phyloP scores from a whole-genome alignment of 257 asterid genomes.

The Penstemon davidsonii region DNA sequence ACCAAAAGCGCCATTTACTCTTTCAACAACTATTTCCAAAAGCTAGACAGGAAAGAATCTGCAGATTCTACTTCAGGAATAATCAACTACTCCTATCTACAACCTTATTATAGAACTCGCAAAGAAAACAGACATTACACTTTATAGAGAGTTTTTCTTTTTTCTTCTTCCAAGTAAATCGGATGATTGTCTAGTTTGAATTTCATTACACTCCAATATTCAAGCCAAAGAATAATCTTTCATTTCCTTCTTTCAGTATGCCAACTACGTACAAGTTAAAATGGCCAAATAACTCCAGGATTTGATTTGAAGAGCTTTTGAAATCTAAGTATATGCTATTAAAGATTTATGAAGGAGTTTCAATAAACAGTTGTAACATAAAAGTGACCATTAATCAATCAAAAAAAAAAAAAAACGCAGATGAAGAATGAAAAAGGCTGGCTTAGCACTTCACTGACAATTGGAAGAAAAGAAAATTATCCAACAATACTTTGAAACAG shows the following conservation, averaged over 20 bases:
- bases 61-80: not conserved
- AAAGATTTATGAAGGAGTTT: too few relatives aligned
- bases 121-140: not conserved
- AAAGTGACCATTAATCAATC: not conserved
- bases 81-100: not conserved
- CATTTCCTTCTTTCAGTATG: too few relatives aligned
- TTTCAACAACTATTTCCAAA: not conserved
- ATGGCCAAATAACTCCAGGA: not conserved
- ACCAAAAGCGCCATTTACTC: too few relatives aligned
- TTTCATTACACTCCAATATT: too few relatives aligned
- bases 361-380: too few relatives aligned
- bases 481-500: conserved; percentile 31
- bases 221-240: too few relatives aligned
- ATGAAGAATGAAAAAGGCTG: conserved; percentile 5
- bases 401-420: not conserved
- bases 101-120: too few relatives aligned
- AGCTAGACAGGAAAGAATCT: not conserved
- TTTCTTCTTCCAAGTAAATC: not conserved
- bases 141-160: too few relatives aligned
- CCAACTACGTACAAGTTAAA: not conserved
- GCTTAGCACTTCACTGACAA: conserved; percentile 22
- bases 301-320: too few relatives aligned
- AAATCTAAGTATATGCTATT: too few relatives aligned
- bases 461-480: conserved; percentile 30
- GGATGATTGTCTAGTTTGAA: not conserved